These are phyloP conservation scores for Paramarasmius palmivorus DNA, from an alignment of 1,284 basidiomycete genomes.

Conservation along the genomic window DNA sequence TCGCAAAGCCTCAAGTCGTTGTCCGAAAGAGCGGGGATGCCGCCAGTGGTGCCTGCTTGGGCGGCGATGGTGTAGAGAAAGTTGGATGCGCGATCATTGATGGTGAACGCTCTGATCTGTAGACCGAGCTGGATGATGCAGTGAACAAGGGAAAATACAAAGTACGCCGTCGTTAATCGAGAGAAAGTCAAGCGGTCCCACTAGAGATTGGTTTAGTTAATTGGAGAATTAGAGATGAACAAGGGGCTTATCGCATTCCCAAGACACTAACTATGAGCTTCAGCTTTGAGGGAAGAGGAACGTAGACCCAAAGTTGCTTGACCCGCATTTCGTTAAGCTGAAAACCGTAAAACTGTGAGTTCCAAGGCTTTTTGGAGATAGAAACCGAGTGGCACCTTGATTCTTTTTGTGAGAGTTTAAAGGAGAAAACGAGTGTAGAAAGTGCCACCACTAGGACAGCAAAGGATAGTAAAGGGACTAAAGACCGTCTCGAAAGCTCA, in stretches of 20 bases:
- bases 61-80: constrained; percentile 53
- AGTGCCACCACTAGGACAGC: constrained; percentile 51
- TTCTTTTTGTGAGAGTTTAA: background rate
- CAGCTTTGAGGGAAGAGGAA: constrained; percentile 43
- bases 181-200: constrained; percentile 73
- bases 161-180: constrained; percentile 63
- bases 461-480: constrained; percentile 21
- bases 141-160: constrained; percentile 65
- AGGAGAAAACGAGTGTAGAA: constrained; percentile 24
- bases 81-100: constrained; percentile 58
- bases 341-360: background rate
- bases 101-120: constrained; percentile 65
- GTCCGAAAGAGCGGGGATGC: constrained; percentile 53
- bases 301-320: constrained; percentile 39
- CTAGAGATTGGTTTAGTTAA: constrained; percentile 35
- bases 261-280: constrained; percentile 52
- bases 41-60: constrained; percentile 50
- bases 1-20: constrained; percentile 54
- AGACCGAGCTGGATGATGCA: constrained; percentile 68
- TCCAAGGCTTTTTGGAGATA: constrained; percentile 1
- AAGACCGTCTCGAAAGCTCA: constrained; percentile 17
- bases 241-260: background rate
- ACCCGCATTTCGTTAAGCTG: constrained; percentile 39
- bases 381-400: constrained; percentile 17
- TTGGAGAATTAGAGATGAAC: background rate